These are phyloP conservation scores for Ganoderma multipileum DNA, from an alignment of 1,284 basidiomycete species.

Conservation along the genomic window DNA sequence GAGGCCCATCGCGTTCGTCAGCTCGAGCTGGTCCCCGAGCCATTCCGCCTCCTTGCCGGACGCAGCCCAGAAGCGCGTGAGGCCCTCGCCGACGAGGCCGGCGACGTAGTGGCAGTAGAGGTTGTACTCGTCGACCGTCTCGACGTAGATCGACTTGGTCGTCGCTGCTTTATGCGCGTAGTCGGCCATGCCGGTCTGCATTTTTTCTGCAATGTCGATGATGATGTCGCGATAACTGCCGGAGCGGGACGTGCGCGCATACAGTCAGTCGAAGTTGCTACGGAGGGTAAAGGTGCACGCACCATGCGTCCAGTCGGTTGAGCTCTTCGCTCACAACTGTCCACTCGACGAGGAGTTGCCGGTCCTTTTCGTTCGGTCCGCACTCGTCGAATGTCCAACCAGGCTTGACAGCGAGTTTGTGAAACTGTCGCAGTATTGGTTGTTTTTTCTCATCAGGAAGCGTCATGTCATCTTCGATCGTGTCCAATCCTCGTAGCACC, in stretches of 20 bases:
- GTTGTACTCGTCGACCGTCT: constrained; percentile 87
- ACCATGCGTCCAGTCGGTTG: constrained; percentile 71
- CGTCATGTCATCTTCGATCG: constrained; percentile 99
- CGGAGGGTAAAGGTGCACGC: constrained; percentile 34
- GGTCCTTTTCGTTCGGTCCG: constrained; percentile 92
- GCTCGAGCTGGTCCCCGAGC: constrained; percentile 83
- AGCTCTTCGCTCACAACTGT: constrained; percentile 87
- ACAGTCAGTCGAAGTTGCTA: not conserved
- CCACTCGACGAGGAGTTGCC: constrained; percentile 89
- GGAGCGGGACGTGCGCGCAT: not conserved
- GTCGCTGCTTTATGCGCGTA: constrained; percentile 86
- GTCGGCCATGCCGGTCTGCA: constrained; percentile 96
- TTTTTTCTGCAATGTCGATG: constrained; percentile 82
- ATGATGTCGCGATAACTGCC: constrained; percentile 84
- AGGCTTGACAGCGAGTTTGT: constrained; percentile 80
- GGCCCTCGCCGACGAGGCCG: constrained; percentile 96
- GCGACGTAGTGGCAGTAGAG: constrained; percentile 99
- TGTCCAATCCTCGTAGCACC: constrained; percentile 92
- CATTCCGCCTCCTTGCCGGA: constrained; percentile 85
- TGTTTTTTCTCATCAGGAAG: constrained; percentile 89
- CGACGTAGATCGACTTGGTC: constrained; percentile 72
- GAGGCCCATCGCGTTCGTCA: constrained; percentile 96
- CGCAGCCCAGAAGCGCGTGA: constrained; percentile 90
- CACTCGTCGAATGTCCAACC: constrained; percentile 90
- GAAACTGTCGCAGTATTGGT: constrained; percentile 85